Percentiles rank a stretch among this genome's conserved stretches.
Evolutionary conservation across 2,329 filamentous ascomycete genomes (phyloP).

Genomic region (Diaporthe velutina): DNA sequence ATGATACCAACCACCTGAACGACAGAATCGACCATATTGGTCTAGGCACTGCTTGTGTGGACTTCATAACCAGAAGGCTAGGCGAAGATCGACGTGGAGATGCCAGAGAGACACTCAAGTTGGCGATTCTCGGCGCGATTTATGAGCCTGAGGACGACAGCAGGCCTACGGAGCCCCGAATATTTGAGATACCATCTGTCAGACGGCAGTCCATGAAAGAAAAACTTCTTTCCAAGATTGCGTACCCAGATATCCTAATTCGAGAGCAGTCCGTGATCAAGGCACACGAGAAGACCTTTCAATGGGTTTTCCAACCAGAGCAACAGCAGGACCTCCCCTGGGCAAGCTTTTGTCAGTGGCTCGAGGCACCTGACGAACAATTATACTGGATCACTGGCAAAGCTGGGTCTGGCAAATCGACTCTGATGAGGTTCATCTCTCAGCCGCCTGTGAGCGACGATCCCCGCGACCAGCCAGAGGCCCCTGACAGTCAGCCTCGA

Average conservation of each 20-base stretch:
- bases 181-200: accelerated
- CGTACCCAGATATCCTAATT: not conserved
- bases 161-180: not conserved
- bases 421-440: conserved; percentile 22
- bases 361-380: not conserved
- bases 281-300: not conserved
- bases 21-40: not conserved
- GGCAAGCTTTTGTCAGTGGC: conserved; percentile 17
- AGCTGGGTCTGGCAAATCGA: conserved; percentile 11
- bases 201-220: not conserved
- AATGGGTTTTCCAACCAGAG: not conserved
- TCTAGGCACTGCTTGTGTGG: not conserved
- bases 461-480: accelerated
- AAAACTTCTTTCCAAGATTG: not conserved
- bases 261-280: not conserved
- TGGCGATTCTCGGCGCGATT: not conserved
- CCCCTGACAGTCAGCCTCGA: not conserved
- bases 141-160: not conserved
- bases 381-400: conserved; percentile 24
- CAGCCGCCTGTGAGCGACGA: not conserved
- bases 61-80: not conserved
- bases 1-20: not conserved
- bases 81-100: not conserved
- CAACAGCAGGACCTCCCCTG: not conserved
- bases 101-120: not conserved